Percentiles rank a stretch among this genome's conserved stretches.
Conservation (phyloP, 768 basidiomycete genomes). For the Russula ochroleuca region DNA sequence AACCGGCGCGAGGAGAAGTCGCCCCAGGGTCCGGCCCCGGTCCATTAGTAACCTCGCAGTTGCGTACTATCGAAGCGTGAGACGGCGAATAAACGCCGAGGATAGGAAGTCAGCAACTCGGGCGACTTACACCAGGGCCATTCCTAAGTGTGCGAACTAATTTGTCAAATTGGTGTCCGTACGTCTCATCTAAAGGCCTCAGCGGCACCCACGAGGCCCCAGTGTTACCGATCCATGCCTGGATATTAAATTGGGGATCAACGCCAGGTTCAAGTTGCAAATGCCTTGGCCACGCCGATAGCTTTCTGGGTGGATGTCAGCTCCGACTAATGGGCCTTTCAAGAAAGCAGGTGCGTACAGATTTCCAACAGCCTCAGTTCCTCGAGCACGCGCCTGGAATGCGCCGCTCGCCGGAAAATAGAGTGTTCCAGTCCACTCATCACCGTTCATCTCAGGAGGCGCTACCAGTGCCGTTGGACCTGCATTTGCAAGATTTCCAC, state of each 20-base stretch:
- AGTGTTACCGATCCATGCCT: slow-evolving; percentile 2
- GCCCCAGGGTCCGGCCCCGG: too few species aligned
- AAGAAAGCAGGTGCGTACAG: neutral
- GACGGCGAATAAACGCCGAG: too few species aligned
- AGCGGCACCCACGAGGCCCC: neutral
- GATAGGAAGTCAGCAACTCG: too few species aligned
- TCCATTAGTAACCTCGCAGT: slow-evolving; percentile 2
- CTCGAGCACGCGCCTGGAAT: neutral
- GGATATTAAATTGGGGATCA: neutral
- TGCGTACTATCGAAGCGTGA: slow-evolving; percentile 9
- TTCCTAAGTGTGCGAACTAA: slow-evolving; percentile 3
- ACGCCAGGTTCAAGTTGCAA: neutral
- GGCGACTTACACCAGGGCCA: slow-evolving; percentile 4
- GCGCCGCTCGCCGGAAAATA: neutral
- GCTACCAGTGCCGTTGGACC: too few species aligned
- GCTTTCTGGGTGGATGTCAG: neutral
- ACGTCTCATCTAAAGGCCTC: neutral
- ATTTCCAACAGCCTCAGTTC: neutral
- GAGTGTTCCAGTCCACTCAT: neutral
- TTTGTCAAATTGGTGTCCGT: neutral
- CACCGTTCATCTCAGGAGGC: too few species aligned
- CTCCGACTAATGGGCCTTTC: too few species aligned
- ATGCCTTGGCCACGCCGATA: neutral
- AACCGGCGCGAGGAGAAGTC: slow-evolving; percentile 17
- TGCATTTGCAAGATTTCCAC: too few species aligned